Evolutionary conservation across 208 protist genomes (phyloP), one percentile per base, ranked within the genome.

Genomic region (Angomonas desouzai): DNA sequence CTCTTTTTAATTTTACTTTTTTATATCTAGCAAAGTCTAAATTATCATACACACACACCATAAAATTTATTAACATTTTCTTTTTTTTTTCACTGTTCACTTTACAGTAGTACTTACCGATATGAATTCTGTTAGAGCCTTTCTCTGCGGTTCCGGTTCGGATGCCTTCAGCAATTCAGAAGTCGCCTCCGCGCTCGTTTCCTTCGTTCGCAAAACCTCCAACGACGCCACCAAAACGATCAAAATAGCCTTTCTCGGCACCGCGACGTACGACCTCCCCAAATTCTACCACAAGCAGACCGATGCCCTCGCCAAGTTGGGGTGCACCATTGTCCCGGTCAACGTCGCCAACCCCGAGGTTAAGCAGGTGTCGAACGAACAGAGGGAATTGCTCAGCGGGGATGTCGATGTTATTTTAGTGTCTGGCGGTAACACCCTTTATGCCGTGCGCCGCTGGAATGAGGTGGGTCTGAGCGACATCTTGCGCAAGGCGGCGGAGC

Each of bases 351-450:
- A 94, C 47, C 77, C 80, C 0, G 60, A 61, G 18, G 64, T 65
- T n/a, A 63, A 1, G 6, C 0, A 29, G 20, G 71, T 76, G 7
- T 61, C 70, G 33, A 70, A 65, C 22, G 63, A 28, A 11, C 76
- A 86, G 27, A 66, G 53, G 11, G 49, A 72, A 16, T 74, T 85
- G 29, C 45, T 87, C 13, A 27, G 67, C 22, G 33, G 64, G 18
- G 25, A 56, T 22, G 92, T 89, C 0, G 83, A 95, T 47, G 71
- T 92, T 16, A 58, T 97, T 36, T 48, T 97, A 18, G 82, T 93
- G 3, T 88, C 84, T 7, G 92, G 89, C 6, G 92, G 92, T 56
- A 97, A 97, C 74, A 96, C 85, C 9, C 85, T 97, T 30, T 97
- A 86, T 64, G 92, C 92, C 6, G 64, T 94, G 13, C 86, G 91